These are phyloP conservation scores for Oryza glaberrima DNA, from an alignment of 176 grass and related monocot species.

Conservation along the genomic window DNA sequence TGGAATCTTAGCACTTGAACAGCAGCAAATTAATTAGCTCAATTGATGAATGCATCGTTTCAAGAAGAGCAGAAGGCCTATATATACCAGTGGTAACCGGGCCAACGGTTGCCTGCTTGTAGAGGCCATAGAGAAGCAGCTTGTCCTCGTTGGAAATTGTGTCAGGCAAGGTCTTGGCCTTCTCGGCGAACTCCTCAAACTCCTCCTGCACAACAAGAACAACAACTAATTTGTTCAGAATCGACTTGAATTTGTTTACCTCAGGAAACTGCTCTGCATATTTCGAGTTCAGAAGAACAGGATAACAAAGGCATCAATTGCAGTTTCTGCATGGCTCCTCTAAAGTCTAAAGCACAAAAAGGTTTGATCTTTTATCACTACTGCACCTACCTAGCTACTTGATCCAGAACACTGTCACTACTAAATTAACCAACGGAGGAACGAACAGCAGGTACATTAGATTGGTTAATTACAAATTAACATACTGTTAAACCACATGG, in stretches of 20 bases:
- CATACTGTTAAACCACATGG: not conserved
- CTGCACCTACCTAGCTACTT: not conserved
- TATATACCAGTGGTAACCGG: conserved; percentile 60
- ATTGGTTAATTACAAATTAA: not conserved
- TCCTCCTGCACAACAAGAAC: conserved; percentile 48
- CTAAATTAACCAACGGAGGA: not conserved
- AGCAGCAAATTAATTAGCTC: not conserved
- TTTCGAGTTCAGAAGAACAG: not conserved
- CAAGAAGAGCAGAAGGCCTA: conserved; percentile 1
- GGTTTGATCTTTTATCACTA: not conserved
- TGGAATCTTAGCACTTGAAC: not conserved
- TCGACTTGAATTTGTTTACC: not conserved
- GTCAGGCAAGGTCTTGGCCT: conserved; percentile 72
- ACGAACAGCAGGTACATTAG: not conserved
- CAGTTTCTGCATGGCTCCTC: conserved; percentile 3
- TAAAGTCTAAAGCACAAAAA: conserved; percentile 1
- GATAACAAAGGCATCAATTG: not conserved
- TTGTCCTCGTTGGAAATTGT: conserved; percentile 56
- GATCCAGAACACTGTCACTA: not conserved
- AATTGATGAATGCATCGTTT: not conserved
- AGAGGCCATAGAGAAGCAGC: conserved; percentile 74
- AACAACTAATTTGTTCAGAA: not conserved
- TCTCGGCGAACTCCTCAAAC: conserved; percentile 70
- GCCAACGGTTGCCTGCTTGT: conserved; percentile 73
- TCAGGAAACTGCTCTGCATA: not conserved